Conservation (phyloP, 2,329 filamentous ascomycete genomes). For the Trichophyton simii region DNA sequence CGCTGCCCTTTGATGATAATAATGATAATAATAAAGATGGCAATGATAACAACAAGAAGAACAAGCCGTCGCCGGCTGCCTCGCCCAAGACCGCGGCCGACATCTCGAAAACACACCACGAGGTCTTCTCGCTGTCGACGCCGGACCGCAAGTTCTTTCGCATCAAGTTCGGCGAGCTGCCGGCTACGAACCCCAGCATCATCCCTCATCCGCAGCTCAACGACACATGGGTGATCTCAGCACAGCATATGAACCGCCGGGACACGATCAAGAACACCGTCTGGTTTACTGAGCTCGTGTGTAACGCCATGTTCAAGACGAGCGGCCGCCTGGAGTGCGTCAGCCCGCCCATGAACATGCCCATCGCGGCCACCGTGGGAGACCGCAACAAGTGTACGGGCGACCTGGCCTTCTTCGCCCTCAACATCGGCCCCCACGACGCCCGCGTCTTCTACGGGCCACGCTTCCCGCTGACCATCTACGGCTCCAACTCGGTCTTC, state of each 20-base stretch:
- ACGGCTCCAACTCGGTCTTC: slow-evolving; percentile 43
- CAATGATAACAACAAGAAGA: no score
- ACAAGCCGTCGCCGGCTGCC: no score
- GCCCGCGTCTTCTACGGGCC: slow-evolving; percentile 47
- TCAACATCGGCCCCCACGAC: slow-evolving; percentile 45
- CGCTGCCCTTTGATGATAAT: not conserved
- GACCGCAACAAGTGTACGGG: slow-evolving; percentile 35
- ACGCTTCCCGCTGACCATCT: slow-evolving; percentile 38
- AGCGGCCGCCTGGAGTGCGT: slow-evolving; percentile 29
- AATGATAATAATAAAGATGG: no score
- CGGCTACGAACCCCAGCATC: slow-evolving; percentile 44
- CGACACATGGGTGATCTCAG: slow-evolving; percentile 40
- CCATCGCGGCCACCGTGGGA: slow-evolving; percentile 36
- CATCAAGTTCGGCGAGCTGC: slow-evolving; percentile 35
- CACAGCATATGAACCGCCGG: slow-evolving; percentile 31
- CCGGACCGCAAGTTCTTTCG: slow-evolving; percentile 37
- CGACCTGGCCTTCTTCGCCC: slow-evolving; percentile 30
- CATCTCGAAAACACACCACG: slow-evolving; percentile 14
- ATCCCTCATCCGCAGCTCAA: slow-evolving; percentile 41
- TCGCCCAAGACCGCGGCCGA: not conserved
- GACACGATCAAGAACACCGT: slow-evolving; percentile 17
- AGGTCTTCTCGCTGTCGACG: slow-evolving; percentile 39
- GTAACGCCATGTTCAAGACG: slow-evolving; percentile 37
- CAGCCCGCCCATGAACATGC: slow-evolving; percentile 30
- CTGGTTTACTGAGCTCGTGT: slow-evolving; percentile 37